These are phyloP conservation scores for Ogataea naganishii DNA, from an alignment of 805 yeast species.

Conservation along the genomic window DNA sequence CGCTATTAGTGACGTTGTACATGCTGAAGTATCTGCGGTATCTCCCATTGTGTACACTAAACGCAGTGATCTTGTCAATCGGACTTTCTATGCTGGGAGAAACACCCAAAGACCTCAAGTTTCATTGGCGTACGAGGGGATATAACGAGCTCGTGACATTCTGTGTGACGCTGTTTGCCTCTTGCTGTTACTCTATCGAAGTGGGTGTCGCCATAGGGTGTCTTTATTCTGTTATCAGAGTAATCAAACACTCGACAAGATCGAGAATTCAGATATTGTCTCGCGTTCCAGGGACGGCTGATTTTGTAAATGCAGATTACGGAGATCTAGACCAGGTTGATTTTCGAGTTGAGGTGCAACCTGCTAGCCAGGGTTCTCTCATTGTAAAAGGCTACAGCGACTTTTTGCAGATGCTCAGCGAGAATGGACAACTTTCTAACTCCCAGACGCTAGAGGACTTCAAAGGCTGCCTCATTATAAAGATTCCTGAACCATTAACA, in stretches of 20 bases:
- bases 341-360: no score
- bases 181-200: slow-evolving; percentile 73
- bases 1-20: slow-evolving; percentile 55
- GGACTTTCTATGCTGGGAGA: slow-evolving; percentile 76
- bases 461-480: slow-evolving; percentile 70
- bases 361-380: no score
- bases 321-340: no score
- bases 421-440: not conserved
- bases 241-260: slow-evolving; percentile 68
- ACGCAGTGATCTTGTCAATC: slow-evolving; percentile 72
- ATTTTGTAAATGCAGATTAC: slow-evolving; percentile 66
- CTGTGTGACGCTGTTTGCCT: slow-evolving; percentile 50
- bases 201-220: slow-evolving; percentile 88
- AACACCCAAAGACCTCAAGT: slow-evolving; percentile 67
- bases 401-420: no score
- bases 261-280: slow-evolving; percentile 83
- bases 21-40: slow-evolving; percentile 57
- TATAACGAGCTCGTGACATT: slow-evolving; percentile 69
- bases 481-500: slow-evolving; percentile 81
- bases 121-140: slow-evolving; percentile 68
- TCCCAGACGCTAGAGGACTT: slow-evolving; percentile 30
- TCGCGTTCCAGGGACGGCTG: slow-evolving; percentile 49
- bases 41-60: slow-evolving; percentile 71
- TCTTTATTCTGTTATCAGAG: slow-evolving; percentile 68
- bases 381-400: slow-evolving; percentile 20